Percentiles rank a stretch among this genome's conserved stretches.
Conservation (phyloP, 2,329 filamentous ascomycete species). For the Fusarium transvaalense region DNA sequence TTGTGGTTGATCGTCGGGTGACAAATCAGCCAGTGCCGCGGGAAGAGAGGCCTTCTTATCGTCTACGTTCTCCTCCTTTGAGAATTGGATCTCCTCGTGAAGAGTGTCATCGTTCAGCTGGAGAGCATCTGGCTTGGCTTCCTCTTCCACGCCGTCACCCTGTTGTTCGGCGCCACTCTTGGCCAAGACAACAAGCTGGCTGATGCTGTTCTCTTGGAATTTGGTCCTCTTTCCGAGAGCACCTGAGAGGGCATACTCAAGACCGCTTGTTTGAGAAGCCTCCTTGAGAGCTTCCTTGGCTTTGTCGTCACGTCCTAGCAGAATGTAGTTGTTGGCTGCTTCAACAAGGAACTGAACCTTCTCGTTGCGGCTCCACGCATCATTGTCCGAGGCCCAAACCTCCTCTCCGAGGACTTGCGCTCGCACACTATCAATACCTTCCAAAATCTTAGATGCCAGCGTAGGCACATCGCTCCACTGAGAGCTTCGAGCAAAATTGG, state of each 20-base stretch:
- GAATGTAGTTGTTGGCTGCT: conserved; percentile 83
- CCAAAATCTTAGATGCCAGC: conserved; percentile 64
- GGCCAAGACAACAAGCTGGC: conserved; percentile 91
- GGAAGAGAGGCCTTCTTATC: conserved; percentile 65
- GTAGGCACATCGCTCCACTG: conserved; percentile 71
- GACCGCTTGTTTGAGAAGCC: conserved; percentile 75
- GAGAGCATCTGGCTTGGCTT: conserved; percentile 72
- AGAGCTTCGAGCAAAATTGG: conserved; percentile 66
- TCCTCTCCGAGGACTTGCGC: conserved; percentile 53
- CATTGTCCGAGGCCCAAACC: conserved; percentile 54
- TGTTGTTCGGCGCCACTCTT: conserved; percentile 68
- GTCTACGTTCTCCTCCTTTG: conserved; percentile 62
- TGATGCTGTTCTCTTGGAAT: conserved; percentile 83
- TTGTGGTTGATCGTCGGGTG: conserved; percentile 84
- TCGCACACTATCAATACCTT: conserved; percentile 59
- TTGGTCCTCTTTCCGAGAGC: conserved; percentile 86
- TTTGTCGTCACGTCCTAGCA: conserved; percentile 83
- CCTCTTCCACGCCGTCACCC: conserved; percentile 42
- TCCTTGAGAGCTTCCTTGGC: conserved; percentile 77
- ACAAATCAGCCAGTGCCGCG: conserved; percentile 70
- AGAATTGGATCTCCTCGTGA: conserved; percentile 87
- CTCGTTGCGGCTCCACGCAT: conserved; percentile 60
- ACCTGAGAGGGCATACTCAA: conserved; percentile 87
- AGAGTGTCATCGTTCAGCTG: conserved; percentile 93
- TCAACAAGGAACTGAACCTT: conserved; percentile 82